Conservation (phyloP, 225 moss, liverwort and hornwort species). For the Marchantia polymorpha region DNA sequence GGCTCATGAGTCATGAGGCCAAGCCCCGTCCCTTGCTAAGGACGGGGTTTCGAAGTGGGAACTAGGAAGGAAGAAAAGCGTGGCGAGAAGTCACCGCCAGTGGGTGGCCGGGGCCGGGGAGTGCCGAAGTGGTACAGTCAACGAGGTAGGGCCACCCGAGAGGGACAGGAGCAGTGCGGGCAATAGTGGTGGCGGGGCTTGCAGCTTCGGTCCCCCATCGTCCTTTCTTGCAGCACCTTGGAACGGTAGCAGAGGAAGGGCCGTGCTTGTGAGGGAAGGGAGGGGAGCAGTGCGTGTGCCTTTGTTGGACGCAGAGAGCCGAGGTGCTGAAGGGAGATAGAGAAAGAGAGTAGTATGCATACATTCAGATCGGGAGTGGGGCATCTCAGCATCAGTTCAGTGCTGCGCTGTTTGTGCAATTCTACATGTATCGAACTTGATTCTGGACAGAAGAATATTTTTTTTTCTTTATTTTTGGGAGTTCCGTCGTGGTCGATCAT, state of each 20-base stretch:
- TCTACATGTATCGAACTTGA: slow-evolving; percentile 1
- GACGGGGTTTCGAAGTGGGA: neutral
- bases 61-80: neutral
- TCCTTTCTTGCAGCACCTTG: slow-evolving; percentile 15
- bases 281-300: neutral
- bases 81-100: neutral
- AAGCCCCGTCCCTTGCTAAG: neutral
- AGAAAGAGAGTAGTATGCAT: neutral
- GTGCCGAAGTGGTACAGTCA: neutral
- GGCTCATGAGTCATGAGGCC: neutral
- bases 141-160: neutral
- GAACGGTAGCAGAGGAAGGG: neutral
- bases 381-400: neutral
- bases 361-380: neutral
- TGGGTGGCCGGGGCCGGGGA: neutral
- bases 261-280: too few relatives aligned
- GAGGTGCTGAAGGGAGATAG: neutral
- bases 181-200: slow-evolving; percentile 1
- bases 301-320: neutral
- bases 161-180: neutral
- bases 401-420: slow-evolving; percentile 8
- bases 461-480: neutral
- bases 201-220: neutral
- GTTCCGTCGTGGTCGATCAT: slow-evolving; percentile 11
- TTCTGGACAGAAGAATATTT: slow-evolving; percentile 3